Conservation (phyloP, 2,329 filamentous ascomycete genomes). For the Talaromyces amestolkiae region DNA sequence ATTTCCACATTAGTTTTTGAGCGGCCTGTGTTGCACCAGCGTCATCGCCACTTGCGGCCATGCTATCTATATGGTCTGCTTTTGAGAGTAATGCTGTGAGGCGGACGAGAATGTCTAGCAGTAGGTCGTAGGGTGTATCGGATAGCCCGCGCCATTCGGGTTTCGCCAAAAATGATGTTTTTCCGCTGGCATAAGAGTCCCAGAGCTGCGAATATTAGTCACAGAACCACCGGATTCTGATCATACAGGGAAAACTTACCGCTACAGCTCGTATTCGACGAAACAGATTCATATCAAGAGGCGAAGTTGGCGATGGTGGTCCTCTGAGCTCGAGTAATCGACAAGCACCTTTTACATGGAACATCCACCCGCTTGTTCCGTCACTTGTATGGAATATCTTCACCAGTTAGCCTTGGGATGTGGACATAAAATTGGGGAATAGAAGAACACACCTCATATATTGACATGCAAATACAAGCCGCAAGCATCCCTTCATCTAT, state of each 20-base stretch:
- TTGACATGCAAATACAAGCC: slow-evolving; percentile 18
- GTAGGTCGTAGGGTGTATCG: slow-evolving; percentile 16
- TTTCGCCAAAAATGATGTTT: slow-evolving; percentile 17
- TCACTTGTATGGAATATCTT: slow-evolving; percentile 18
- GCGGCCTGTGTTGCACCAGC: not conserved
- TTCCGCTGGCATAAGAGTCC: slow-evolving; percentile 18
- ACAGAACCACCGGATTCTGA: not conserved
- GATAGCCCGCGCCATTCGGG: slow-evolving; percentile 19
- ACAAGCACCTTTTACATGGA: slow-evolving; percentile 19
- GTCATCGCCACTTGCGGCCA: not conserved
- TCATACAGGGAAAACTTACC: slow-evolving; percentile 5
- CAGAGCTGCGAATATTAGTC: slow-evolving; percentile 14
- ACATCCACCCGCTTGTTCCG: slow-evolving; percentile 19
- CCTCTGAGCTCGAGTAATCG: slow-evolving; percentile 16
- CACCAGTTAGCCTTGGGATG: not conserved
- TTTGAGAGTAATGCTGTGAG: slow-evolving; percentile 14
- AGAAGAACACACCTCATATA: slow-evolving; percentile 16
- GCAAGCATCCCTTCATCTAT: slow-evolving; percentile 18
- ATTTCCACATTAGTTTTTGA: slow-evolving; percentile 12
- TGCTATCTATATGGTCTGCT: slow-evolving; percentile 17
- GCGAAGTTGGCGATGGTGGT: slow-evolving; percentile 13
- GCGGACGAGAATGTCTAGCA: slow-evolving; percentile 18
- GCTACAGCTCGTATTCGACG: slow-evolving; percentile 20
- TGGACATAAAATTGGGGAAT: not conserved
- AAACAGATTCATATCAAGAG: slow-evolving; percentile 20